Conservation (phyloP, 306 rosid genomes). For the Purshia tridentata region DNA sequence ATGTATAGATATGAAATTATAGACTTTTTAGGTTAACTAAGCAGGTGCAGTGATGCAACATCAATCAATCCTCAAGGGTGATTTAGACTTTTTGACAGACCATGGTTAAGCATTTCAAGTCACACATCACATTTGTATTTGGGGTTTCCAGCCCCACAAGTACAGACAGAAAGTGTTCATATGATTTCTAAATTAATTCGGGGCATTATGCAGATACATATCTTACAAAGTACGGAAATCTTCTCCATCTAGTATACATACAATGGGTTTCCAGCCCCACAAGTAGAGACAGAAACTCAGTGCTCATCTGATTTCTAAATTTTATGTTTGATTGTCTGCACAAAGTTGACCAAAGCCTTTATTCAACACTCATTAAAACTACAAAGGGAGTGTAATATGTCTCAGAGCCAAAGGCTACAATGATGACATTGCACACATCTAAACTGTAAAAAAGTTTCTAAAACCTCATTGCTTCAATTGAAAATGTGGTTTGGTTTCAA, state of each 20-base stretch:
- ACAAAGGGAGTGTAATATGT: background rate
- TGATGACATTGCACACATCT: background rate
- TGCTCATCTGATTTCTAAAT: background rate
- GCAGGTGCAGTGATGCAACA: conserved; percentile 6
- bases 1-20: background rate
- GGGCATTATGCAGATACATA: background rate
- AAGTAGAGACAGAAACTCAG: no score
- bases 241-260: background rate
- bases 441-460: background rate
- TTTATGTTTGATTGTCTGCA: background rate
- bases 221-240: background rate
- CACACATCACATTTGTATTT: background rate
- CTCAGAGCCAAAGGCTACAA: background rate
- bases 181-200: background rate
- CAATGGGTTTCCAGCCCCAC: background rate
- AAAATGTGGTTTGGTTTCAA: background rate
- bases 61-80: background rate
- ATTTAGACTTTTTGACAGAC: background rate
- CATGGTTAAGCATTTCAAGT: background rate
- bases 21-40: background rate
- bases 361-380: background rate
- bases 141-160: background rate
- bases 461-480: background rate
- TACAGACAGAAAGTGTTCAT: background rate
- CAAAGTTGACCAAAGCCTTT: background rate